Evolutionary conservation across 2,329 filamentous ascomycete genomes (phyloP), one percentile per base, ranked within the genome.

Genomic region (Corinectria fuckeliana): DNA sequence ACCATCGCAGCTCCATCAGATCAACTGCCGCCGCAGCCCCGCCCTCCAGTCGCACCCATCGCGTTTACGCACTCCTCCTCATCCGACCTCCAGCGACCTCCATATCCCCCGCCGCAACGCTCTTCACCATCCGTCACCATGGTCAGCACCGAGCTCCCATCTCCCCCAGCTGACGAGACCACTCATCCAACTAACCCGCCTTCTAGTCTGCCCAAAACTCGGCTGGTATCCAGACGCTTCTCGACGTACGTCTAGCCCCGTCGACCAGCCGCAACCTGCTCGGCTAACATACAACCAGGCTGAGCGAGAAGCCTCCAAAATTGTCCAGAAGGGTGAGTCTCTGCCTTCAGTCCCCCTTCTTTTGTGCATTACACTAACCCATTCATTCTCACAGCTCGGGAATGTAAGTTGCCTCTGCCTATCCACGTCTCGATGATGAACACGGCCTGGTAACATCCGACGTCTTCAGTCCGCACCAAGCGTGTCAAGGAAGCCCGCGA

Each of bases 291-390:
- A 14, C 32, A 13, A 36, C 6, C 57, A 98, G 94, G 93, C 95
- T 72, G 95, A 99, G 86, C 91, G 93, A 80, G 94, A 98, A 79
- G 95, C 95, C 62, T 94, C 97, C 81, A 97, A 97, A 86, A 99
- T 99, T 77, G 93, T 99, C 58, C 94, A 98, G 79, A 93, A 95
- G 86, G 91, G 94, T 96, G 78, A 61, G 81, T 76, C 34, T 7
- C 47, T 48, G 30, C 28, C 25, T 11, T 18, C 18, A 47, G 58
- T 57, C 42, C 61, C 49, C 50, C 55, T 60, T 18, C 21, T 50
- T 44, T 49, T 14, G 32, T 38, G 38, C 18, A 25, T 66, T 62
- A 75, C 77, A 72, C 78, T 69, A 58, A 65, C 48, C 41, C 9
- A 6, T 38, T 30, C 5, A 44, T 57, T 38, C 21, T 42, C 11